Percentiles rank a stretch among this genome's conserved stretches.
These are phyloP conservation scores for Geotrichum aggregatum DNA, from an alignment of 1,139 yeast species.

Conservation along the genomic window DNA sequence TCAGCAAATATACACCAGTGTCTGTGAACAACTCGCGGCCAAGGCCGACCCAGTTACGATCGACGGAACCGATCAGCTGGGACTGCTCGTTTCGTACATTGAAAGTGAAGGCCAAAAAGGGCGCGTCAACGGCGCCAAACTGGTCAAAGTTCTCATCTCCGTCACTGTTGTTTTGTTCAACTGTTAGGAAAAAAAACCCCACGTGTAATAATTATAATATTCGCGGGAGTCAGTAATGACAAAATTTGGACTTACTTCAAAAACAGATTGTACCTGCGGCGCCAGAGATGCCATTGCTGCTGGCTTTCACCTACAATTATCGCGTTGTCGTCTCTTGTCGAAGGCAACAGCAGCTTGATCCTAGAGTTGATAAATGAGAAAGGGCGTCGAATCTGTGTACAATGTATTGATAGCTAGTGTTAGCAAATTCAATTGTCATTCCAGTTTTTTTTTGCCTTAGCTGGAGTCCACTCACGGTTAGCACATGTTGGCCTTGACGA, in stretches of 20 bases:
- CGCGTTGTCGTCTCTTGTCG: conserved; percentile 39
- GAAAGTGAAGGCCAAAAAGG: conserved; percentile 80
- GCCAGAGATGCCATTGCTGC: conserved; percentile 93
- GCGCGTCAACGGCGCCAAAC: conserved; percentile 83
- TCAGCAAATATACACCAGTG: conserved; percentile 81
- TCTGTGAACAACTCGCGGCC: conserved; percentile 92
- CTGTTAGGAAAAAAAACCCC: conserved; percentile 4
- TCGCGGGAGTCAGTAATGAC: conserved; percentile 8
- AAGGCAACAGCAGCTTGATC: conserved; percentile 66
- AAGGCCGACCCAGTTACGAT: conserved; percentile 91
- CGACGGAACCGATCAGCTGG: conserved; percentile 67
- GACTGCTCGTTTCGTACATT: conserved; percentile 62
- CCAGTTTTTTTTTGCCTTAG: too few relatives aligned
- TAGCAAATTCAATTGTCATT: not conserved
- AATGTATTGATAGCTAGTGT: too few relatives aligned
- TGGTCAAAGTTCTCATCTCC: conserved; percentile 51
- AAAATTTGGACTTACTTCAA: conserved; percentile 23
- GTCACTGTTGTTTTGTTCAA: conserved; percentile 5
- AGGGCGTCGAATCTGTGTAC: conserved; percentile 51
- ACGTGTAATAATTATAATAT: not conserved
- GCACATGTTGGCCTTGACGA: conserved; percentile 58
- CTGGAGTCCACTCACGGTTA: conserved; percentile 43
- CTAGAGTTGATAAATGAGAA: conserved; percentile 86
- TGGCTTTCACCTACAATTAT: conserved; percentile 76
- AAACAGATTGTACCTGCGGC: conserved; percentile 79